Conservation (phyloP, 2,329 filamentous ascomycete genomes). For the Trichothecium roseum region DNA sequence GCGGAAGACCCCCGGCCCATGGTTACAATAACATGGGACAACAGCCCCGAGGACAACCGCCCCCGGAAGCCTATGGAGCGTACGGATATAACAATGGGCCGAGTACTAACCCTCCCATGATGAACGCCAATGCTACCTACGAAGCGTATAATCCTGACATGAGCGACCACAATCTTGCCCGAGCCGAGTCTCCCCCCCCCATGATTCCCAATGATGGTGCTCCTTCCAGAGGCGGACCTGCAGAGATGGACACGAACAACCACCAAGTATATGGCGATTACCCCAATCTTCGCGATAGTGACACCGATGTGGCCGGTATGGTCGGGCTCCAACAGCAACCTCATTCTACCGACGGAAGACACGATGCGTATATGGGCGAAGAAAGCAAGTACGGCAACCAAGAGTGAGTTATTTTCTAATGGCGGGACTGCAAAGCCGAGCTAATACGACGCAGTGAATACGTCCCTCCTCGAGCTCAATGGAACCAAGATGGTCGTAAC, state of each 20-base stretch:
- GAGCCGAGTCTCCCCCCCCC: constrained; percentile 56
- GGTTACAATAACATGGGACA: constrained; percentile 28
- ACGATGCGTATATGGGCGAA: constrained; percentile 49
- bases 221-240: constrained; percentile 48
- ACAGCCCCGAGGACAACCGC: constrained; percentile 27
- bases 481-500: constrained; percentile 38
- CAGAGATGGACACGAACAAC: constrained; percentile 65
- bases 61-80: constrained; percentile 25
- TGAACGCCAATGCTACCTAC: constrained; percentile 26
- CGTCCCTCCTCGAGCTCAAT: constrained; percentile 43
- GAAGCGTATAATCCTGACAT: constrained; percentile 32
- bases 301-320: constrained; percentile 65
- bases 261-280: constrained; percentile 26
- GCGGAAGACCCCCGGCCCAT: constrained; percentile 25
- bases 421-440: not conserved
- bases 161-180: constrained; percentile 31
- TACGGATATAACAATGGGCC: constrained; percentile 20
- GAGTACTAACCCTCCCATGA: constrained; percentile 21
- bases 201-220: constrained; percentile 33
- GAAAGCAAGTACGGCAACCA: constrained; percentile 63
- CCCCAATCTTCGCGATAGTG: constrained; percentile 47
- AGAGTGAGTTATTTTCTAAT: constrained; percentile 39
- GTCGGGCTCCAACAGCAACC: constrained; percentile 55
- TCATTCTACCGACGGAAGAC: constrained; percentile 21
- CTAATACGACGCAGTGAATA: constrained; percentile 30